Conservation (phyloP, 345 rosid species). For the Salix viminalis region DNA sequence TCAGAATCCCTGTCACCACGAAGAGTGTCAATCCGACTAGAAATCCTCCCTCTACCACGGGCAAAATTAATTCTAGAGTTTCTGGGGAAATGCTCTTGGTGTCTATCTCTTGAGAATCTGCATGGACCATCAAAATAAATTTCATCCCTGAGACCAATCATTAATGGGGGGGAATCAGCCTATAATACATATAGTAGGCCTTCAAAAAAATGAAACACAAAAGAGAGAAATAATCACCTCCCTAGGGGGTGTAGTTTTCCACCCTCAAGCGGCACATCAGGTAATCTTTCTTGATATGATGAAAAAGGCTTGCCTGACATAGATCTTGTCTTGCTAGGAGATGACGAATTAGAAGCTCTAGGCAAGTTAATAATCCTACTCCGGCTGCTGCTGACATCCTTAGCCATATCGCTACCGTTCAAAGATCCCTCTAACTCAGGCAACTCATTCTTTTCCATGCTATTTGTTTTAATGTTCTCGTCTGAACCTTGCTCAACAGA, state of each 20-base stretch:
- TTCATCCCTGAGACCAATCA: constrained; percentile 46
- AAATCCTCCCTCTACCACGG: constrained; percentile 62
- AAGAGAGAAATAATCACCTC: constrained; percentile 57
- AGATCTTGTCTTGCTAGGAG: constrained; percentile 43
- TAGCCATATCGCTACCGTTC: constrained; percentile 36
- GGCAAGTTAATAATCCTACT: constrained; percentile 59
- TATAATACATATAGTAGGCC: not conserved
- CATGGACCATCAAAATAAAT: not conserved
- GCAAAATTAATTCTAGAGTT: constrained; percentile 47
- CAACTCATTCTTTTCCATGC: constrained; percentile 35
- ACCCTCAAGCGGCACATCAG: constrained; percentile 50
- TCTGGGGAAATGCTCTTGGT: constrained; percentile 45
- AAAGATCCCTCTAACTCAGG: constrained; percentile 34
- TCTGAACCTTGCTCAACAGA: constrained; percentile 31
- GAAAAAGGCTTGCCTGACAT: constrained; percentile 44
- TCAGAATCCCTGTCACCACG: constrained; percentile 48
- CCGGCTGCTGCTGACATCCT: constrained; percentile 41
- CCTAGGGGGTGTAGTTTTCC: constrained; percentile 49
- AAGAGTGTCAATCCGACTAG: constrained; percentile 39
- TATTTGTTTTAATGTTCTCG: constrained; percentile 28
- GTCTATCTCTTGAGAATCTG: constrained; percentile 34
- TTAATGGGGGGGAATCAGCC: constrained; percentile 9
- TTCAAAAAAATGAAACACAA: constrained; percentile 2
- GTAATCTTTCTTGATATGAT: constrained; percentile 46
- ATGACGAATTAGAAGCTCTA: constrained; percentile 39